Base-by-base conservation (phyloP, 441 rosid genomes). In the Populus hybrid region DNA sequence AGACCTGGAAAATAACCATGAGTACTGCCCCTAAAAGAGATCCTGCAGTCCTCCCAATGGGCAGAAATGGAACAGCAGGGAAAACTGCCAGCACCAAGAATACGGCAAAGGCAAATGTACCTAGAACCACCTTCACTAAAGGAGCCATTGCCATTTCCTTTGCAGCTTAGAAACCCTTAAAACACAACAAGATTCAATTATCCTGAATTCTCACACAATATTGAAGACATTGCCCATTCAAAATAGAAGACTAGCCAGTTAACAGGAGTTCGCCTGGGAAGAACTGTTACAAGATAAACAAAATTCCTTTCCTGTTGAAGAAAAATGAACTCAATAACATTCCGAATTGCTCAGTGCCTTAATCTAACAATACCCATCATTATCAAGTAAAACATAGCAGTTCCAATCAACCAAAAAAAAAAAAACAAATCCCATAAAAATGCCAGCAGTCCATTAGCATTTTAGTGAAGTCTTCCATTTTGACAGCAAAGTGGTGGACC, bases 21-120 rank as follows among this genome's bases (percentile, higher is more conserved):
- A 95, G 90, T 91, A 90, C 87, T n/a, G 90, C 98, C 5, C 95
- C 94, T 0, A 93, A 81, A 8, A 93, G 89, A 19, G 97, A 88
- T 53, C 98, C 98, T 1, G 98, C 98, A 1, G 98, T 92, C 72
- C 98, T 87, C 61, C 98, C 98, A 23, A 93, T 79, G 19, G 98
- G 98, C 24, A 95, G 70, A 69, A 88, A 86, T 0, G 97, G 97
- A 2, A 89, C 91, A 3, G 95, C 87, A 1, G 98, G 92, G 80
- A 93, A 95, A 77, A 95, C 97, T 2, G 98, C 98, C 36, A 93
- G 76, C 3, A 93, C 76, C 98, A 97, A 95, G 87, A 93, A 95
- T 30, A 88, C 74, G 61, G 84, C 88, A 66, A 95, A 91, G 68
- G 97, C 95, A 1, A 85, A 9, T 28, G 90, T 89, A 4, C 98